These are phyloP conservation scores for Fusarium algeriense DNA, from an alignment of 2,329 filamentous ascomycete genomes.

Conservation along the genomic window DNA sequence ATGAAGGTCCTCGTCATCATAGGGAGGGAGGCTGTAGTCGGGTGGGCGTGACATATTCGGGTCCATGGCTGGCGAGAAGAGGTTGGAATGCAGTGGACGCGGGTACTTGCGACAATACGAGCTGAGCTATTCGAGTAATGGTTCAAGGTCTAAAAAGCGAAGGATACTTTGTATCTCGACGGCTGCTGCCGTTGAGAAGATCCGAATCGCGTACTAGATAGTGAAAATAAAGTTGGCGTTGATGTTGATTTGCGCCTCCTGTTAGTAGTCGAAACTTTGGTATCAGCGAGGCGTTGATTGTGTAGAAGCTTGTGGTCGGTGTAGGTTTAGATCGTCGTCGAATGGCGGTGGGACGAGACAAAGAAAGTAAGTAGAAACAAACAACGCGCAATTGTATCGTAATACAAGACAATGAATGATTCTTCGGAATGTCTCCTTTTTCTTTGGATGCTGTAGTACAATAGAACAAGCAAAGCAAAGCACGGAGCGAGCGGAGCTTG, in stretches of 20 bases:
- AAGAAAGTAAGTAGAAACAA: slow-evolving; percentile 11
- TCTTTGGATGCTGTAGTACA: slow-evolving; percentile 22
- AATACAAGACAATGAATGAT: slow-evolving; percentile 25
- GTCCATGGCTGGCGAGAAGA: slow-evolving; percentile 57
- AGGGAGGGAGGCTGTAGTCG: slow-evolving; percentile 68
- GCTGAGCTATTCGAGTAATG: slow-evolving; percentile 11
- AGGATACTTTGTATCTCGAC: slow-evolving; percentile 29
- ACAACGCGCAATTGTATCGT: slow-evolving; percentile 5
- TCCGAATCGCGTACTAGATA: neutral
- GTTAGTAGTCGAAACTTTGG: slow-evolving; percentile 30
- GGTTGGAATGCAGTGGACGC: slow-evolving; percentile 48
- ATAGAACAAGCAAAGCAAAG: slow-evolving; percentile 9
- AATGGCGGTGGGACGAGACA: slow-evolving; percentile 2
- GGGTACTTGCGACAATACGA: slow-evolving; percentile 36
- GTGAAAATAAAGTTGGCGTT: slow-evolving; percentile 9
- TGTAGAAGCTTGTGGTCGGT: slow-evolving; percentile 14
- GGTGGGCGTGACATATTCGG: slow-evolving; percentile 65
- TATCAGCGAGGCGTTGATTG: slow-evolving; percentile 23
- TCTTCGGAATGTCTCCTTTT: slow-evolving; percentile 18
- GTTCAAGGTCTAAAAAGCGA: slow-evolving; percentile 19
- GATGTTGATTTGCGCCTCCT: slow-evolving; percentile 13
- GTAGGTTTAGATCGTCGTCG: slow-evolving; percentile 24
- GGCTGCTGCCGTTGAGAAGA: slow-evolving; percentile 38
- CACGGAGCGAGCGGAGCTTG: slow-evolving; percentile 40
- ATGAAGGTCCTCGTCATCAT: slow-evolving; percentile 65